Conservation (phyloP, 192 early-diverging fungal genomes). For the Coemansia nantahalensis region DNA sequence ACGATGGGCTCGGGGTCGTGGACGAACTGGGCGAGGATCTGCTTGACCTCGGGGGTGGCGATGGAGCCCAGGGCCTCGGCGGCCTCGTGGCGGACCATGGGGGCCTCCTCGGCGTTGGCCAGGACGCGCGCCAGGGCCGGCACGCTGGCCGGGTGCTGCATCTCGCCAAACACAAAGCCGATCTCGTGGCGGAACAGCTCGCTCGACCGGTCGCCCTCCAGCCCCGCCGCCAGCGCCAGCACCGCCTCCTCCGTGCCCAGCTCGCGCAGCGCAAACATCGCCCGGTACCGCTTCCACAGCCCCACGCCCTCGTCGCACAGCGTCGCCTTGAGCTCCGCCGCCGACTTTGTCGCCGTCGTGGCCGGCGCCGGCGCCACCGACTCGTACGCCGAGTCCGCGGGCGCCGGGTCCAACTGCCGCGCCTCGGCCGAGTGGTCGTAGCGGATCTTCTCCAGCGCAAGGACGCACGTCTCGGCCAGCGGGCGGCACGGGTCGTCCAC, state of each 20-base stretch:
- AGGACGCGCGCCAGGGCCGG: conserved; percentile 78
- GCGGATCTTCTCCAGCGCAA: conserved; percentile 84
- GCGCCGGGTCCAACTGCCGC: conserved; percentile 15
- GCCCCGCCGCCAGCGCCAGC: conserved; percentile 77
- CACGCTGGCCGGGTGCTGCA: conserved; percentile 89
- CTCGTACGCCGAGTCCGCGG: conserved; percentile 56
- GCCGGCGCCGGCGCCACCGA: conserved; percentile 95
- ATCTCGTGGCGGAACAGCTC: conserved; percentile 93
- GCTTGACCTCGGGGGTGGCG: conserved; percentile 83
- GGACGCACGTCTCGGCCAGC: conserved; percentile 85
- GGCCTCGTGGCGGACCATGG: conserved; percentile 97
- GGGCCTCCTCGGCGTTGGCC: conserved; percentile 69
- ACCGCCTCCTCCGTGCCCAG: conserved; percentile 81
- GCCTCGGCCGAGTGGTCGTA: conserved; percentile 61
- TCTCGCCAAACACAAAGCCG: conserved; percentile 96
- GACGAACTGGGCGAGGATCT: conserved; percentile 66
- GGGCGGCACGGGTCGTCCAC: conserved; percentile 64
- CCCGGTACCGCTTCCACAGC: conserved; percentile 89
- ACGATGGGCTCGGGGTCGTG: conserved; percentile 81
- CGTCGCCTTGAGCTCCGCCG: conserved; percentile 61
- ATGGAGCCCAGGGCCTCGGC: conserved; percentile 97
- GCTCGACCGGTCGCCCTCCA: conserved; percentile 67
- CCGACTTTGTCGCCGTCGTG: conserved; percentile 56
- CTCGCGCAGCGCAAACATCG: conserved; percentile 93
- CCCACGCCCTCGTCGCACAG: conserved; percentile 68